These are phyloP conservation scores for Kodamaea anthophila DNA, from an alignment of 1,139 yeast genomes.

Conservation along the genomic window DNA sequence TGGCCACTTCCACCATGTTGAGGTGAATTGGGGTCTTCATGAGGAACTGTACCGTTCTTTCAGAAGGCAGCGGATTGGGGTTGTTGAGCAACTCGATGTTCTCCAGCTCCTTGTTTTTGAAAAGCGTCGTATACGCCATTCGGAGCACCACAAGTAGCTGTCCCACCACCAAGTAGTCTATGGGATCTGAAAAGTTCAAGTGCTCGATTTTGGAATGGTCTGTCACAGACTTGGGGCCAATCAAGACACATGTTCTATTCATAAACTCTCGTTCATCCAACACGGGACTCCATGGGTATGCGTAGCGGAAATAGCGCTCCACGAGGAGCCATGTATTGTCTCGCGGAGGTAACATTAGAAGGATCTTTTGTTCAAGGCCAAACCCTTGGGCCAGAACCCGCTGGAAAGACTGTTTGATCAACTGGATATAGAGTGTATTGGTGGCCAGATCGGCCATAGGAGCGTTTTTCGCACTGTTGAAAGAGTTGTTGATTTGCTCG, in stretches of 20 bases:
- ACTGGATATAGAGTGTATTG: background rate
- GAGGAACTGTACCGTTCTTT: constrained; percentile 15
- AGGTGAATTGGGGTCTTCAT: constrained; percentile 26
- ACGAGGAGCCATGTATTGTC: constrained; percentile 15
- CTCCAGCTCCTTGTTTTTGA: constrained; percentile 12
- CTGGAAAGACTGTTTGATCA: constrained; percentile 7
- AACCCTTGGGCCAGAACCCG: constrained; percentile 2
- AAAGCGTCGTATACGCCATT: constrained; percentile 13
- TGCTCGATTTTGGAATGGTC: constrained; percentile 8
- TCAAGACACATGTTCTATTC: constrained; percentile 9
- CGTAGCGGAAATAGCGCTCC: constrained; percentile 14
- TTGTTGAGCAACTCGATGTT: constrained; percentile 9
- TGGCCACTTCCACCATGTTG: constrained; percentile 22
- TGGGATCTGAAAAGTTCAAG: constrained; percentile 8
- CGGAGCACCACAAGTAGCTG: constrained; percentile 14
- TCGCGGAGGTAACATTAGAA: constrained; percentile 10
- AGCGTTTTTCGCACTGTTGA: background rate
- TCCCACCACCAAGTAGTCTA: constrained; percentile 12
- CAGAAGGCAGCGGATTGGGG: constrained; percentile 9
- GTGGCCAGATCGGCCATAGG: background rate
- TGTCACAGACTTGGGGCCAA: constrained; percentile 10
- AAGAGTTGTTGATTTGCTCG: constrained; percentile 3
- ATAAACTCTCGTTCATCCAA: constrained; percentile 16
- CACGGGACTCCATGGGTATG: constrained; percentile 15
- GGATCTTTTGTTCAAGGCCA: constrained; percentile 5